Base-by-base conservation (phyloP, 169 alveolate species). In the Eimeria necatrix region DNA sequence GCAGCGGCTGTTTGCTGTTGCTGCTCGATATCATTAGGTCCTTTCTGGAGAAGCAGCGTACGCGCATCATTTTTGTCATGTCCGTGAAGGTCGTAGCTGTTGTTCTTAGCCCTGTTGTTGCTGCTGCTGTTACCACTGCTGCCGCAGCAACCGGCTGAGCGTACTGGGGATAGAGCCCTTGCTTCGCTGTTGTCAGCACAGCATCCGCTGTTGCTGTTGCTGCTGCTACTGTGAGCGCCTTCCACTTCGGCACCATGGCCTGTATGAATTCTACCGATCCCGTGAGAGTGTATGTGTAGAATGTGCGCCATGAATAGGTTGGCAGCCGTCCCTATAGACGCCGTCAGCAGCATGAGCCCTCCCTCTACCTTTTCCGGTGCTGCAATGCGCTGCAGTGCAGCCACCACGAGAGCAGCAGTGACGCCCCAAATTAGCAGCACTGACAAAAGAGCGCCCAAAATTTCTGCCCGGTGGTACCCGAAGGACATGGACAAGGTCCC, bases 381-480 rank as follows among this genome's bases (percentile, higher is more conserved):
- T 32, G 97, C 94, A 59, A 99, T 94, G 95, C 99, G 97, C 56
- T 96, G 94, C 76, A 98, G 96, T 7, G 99, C 99, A 89, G 98
- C 99, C 92, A 97, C 96, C 70, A 98, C 96, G n/a, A 99, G 96
- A 94, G 97, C 96, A 7, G 98, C 96, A 59, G 99, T 98, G 90
- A 99, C 95, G 2, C 97, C 98, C 99, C 99, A 99, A 26, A 99
- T 98, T 70, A 99, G 94, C 41, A 98, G 84, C 20, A 99, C 98
- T 84, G 99, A 97, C 53, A 98, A 96, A 22, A 98, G 93, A 24
- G 99, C 99, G 53, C 99, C 99, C 61, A 99, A 94, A 52, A 99
- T 98, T 96, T 99, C 99, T 3, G 99, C 99, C 92, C 99, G 95
- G 84, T 99, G 98, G 91, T 98, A 98, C 10, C 99, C 99, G 95